Evolutionary conservation across 1,139 yeast genomes (phyloP), one percentile per base, ranked within the genome.

Genomic region (Yamadazyma kanchanaburiensis): DNA sequence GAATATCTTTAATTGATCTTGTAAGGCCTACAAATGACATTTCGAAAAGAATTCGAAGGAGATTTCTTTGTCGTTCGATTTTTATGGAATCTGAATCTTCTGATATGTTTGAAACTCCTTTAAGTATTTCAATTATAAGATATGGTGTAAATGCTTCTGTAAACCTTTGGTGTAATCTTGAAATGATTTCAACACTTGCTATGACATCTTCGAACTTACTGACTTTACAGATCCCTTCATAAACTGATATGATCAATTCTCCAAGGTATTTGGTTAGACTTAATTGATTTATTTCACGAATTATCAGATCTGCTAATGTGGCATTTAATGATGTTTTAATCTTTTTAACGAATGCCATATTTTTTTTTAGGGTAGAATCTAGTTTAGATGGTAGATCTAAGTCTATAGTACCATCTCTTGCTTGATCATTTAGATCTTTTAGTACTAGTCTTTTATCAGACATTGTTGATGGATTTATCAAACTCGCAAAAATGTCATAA

Each of bases 351-450:
- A 87, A 85, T 0, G 88, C 83, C 4, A 88, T 80, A 51, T 89
- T 87, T 51, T 82, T 85, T 64, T 88, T 89, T 38, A 89, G 61
- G 30, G 91, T 80, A 0, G 94, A 66, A 49, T 89, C 96, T 11
- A 81, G 60, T 27, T 71, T 67, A 9, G 31, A 25, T 12, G 43
- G 39, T n/a, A 49, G 53, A 6, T 37, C 45, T 20, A 60, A 70
- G 20, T 18, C 9, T 10, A 18, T 8, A 7, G 10, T 10, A 2
- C 77, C 83, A 17, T 56, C 53, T 86, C 87, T 79, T 3, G 80
- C 78, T 30, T 52, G 44, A 3, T 46, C 31, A 49, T 80, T 80
- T 30, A 67, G 49, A 12, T 59, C 63, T 27, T 45, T 42, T 22
- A 77, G 57, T 37, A 64, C 45, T 3, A 12, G 15, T 22, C 37